Evolutionary conservation across 345 rosid genomes (phyloP).

Genomic region (Salix viminalis): DNA sequence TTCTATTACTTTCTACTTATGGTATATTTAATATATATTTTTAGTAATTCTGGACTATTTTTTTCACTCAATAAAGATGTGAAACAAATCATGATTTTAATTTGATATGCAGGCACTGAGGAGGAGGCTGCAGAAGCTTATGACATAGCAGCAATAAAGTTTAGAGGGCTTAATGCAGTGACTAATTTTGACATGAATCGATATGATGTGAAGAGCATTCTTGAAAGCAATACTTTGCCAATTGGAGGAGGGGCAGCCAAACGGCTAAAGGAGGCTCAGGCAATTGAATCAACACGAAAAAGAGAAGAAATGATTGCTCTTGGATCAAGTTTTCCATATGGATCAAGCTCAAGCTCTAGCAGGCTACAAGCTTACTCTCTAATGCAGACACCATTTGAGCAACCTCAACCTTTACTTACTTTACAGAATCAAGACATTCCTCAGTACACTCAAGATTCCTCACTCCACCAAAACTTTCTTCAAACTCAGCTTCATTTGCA

Average conservation of each 20-base stretch:
- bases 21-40: too few species aligned
- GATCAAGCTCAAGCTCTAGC: constrained; percentile 34
- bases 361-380: constrained; percentile 60
- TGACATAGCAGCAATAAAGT: constrained; percentile 96
- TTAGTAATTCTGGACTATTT: background rate
- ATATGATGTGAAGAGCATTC: constrained; percentile 90
- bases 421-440: constrained; percentile 72
- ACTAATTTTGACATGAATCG: constrained; percentile 97
- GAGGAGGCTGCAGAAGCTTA: constrained; percentile 99
- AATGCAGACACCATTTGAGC: constrained; percentile 52
- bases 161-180: constrained; percentile 84
- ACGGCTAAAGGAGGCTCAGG: constrained; percentile 95
- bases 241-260: constrained; percentile 99
- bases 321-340: constrained; percentile 61
- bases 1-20: background rate
- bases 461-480: constrained; percentile 56
- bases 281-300: constrained; percentile 73
- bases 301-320: constrained; percentile 85
- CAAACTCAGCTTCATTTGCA: constrained; percentile 80
- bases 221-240: constrained; percentile 88
- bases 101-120: constrained; percentile 58
- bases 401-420: constrained; percentile 55
- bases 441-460: constrained; percentile 53
- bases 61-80: background rate
- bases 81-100: background rate